Evolutionary conservation across 495 filamentous ascomycete species (phyloP), one percentile per base, ranked within the genome.

Genomic region (Penicillium waksmanii): DNA sequence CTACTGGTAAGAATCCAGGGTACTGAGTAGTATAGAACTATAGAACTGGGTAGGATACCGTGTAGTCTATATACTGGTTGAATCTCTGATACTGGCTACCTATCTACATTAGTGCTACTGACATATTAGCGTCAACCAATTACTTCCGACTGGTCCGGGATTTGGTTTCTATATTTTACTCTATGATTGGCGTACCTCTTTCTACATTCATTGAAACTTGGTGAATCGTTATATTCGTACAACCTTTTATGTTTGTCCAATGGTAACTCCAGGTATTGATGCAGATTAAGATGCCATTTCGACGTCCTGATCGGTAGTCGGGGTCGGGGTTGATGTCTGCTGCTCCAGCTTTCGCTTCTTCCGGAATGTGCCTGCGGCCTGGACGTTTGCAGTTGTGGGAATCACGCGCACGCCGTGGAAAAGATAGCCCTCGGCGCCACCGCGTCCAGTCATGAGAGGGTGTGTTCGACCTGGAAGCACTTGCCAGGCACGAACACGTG

Each of bases 391-490:
- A 61, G 89, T 80, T 0, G 87, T 84, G 3, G 96, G 95, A 36
- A 92, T 72, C 8, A 95, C 93, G 58, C 87, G 85, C 60, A 87
- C 89, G 6, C 78, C 96, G 58, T 90, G 91, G 66, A 97, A 95
- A 18, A 98, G 73, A 72, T 89, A 98, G 4, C 95, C 95, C 73
- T 98, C 93, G 0, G 92, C 85, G 1, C 95, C 94, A 27, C 95
- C 95, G 19, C 85, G 82, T 50, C 85, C 83, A 44, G 90, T 95
- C 95, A 98, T 98, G 36, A 93, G 65, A 17, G 95, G 95, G 75
- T 98, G 95, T 55, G 95, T 97, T 49, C 95, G 79, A 3, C 93
- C 92, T 0, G 95, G 96, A 31, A 98, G 75, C 1, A 96, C 93
- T 77, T 98, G 95, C 89, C 90, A 98, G 31, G 81, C 78, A 51